Evolutionary conservation across 2,329 filamentous ascomycete genomes (phyloP), one percentile per base, ranked within the genome.

Genomic region (Alternaria gaisen): DNA sequence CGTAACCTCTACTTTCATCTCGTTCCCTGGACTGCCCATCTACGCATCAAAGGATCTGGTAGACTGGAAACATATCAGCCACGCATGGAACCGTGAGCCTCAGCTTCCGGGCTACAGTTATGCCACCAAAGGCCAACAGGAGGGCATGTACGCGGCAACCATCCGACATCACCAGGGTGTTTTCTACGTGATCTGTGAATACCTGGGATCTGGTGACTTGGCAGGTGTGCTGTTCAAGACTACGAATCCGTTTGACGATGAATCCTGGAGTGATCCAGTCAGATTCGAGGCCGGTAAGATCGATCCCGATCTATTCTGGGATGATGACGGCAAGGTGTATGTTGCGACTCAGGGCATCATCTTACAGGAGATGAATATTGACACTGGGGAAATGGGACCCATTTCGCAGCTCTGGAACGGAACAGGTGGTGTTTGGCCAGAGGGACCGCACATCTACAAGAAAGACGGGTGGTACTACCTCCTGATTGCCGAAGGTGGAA

Each of bases 261-360:
- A 24, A 11, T 51, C 55, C 10, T 72, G 68, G 67, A 66, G 59
- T 38, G 58, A 69, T 44, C 64, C 69, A 3, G 56, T 70, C 36
- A 42, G 55, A 68, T 42, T 79, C 65, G 69, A 73, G 57, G 66
- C n/a, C 6, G 30, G 22, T 22, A 58, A 53, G 40, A 68, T 65
- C 53, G 87, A 89, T 54, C 83, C 85, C 0, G 83, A 81, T 34
- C 80, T 83, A 8, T 85, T 86, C 66, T 88, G 85, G 83, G 83
- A 88, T 51, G 81, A 82, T 1, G 82, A 88, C 47, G 86, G 85
- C 1, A 84, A 80, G 58, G 77, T 82, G 0, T 88, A 87, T 58
- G 81, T 77, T 46, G 67, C 71, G 44, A 51, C 70, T 51, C 34
- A 62, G 55, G 58, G 47, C 24, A 56, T 56, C n/a, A 34, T 51